phyloP scores from a whole-genome alignment of 2,329 filamentous ascomycete genomes.

The Fusarium sp. region DNA sequence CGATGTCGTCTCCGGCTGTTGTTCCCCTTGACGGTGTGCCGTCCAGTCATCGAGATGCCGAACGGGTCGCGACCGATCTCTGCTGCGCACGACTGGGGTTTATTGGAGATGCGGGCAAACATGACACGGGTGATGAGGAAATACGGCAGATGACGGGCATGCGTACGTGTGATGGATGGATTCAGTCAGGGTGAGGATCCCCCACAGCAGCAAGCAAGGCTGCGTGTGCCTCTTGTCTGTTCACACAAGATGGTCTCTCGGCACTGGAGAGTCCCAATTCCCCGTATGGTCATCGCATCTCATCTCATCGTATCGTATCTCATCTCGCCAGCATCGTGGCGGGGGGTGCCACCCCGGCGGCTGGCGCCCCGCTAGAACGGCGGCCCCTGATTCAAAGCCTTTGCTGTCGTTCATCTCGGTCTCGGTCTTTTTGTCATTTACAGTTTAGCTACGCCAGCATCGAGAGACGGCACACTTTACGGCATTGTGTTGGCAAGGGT shows the following conservation, averaged over 20 bases:
- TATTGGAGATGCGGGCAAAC: conserved; percentile 2
- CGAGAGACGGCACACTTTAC: background rate
- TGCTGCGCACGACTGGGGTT: conserved; percentile 5
- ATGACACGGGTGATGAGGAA: background rate
- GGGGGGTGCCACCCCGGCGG: conserved; percentile 23
- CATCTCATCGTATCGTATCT: conserved; percentile 39
- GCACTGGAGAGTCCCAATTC: conserved; percentile 13
- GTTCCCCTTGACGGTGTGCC: conserved; percentile 12
- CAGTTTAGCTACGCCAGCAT: background rate
- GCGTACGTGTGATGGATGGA: background rate
- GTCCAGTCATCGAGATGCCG: conserved; percentile 24
- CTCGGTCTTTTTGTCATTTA: conserved; percentile 8
- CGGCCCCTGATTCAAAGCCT: conserved; percentile 28
- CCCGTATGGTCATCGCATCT: conserved; percentile 32
- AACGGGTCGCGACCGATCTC: conserved; percentile 25
- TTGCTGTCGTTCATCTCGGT: conserved; percentile 10
- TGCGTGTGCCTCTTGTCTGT: background rate
- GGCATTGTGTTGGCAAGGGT: background rate
- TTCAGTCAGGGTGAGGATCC: background rate
- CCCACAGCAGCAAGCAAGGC: conserved; percentile 1
- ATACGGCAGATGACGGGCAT: conserved; percentile 7
- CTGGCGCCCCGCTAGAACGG: conserved; percentile 24
- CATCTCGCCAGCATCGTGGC: conserved; percentile 37
- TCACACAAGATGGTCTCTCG: background rate
- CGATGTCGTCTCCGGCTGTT: conserved; percentile 29